Percentiles rank a stretch among this genome's conserved stretches.
These are phyloP conservation scores for Candida nonsorbophila DNA, from an alignment of 805 yeast species.

Conservation along the genomic window DNA sequence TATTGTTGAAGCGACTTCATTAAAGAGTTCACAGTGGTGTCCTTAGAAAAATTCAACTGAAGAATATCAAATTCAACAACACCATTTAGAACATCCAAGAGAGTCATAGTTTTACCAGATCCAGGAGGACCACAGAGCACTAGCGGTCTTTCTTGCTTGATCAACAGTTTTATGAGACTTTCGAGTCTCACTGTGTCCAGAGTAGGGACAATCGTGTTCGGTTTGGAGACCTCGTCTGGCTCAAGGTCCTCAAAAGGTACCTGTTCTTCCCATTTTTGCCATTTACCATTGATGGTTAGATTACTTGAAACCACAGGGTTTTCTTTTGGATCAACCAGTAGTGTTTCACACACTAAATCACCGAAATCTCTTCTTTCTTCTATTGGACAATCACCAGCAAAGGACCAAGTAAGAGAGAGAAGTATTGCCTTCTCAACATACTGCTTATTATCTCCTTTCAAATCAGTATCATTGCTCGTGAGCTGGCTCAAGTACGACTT, in stretches of 20 bases:
- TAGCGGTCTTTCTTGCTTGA: slow-evolving; percentile 54
- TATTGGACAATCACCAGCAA: slow-evolving; percentile 50
- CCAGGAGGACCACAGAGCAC: slow-evolving; percentile 96
- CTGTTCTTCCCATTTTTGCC: slow-evolving; percentile 36
- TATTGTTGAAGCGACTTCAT: slow-evolving; percentile 65
- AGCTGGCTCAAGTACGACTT: slow-evolving; percentile 25
- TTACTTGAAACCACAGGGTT: too few relatives aligned
- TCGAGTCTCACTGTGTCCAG: slow-evolving; percentile 72
- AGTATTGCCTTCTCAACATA: slow-evolving; percentile 29
- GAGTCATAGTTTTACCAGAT: slow-evolving; percentile 92
- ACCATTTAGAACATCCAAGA: slow-evolving; percentile 60
- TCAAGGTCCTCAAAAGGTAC: slow-evolving; percentile 47
- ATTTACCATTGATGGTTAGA: slow-evolving; percentile 43
- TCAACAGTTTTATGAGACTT: slow-evolving; percentile 47
- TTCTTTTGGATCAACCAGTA: too few relatives aligned
- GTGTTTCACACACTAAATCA: too few relatives aligned
- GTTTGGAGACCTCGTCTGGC: slow-evolving; percentile 51
- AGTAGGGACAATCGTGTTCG: slow-evolving; percentile 73
- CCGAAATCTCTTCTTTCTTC: slow-evolving; percentile 35
- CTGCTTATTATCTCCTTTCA: neutral
- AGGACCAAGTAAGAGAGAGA: slow-evolving; percentile 54
- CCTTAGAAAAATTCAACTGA: slow-evolving; percentile 78
- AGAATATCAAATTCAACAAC: slow-evolving; percentile 55
- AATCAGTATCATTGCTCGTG: slow-evolving; percentile 5
- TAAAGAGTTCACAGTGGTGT: slow-evolving; percentile 59